Evolutionary conservation across 495 filamentous ascomycete genomes (phyloP).

Genomic region (Xanthoparmelia taractica): DNA sequence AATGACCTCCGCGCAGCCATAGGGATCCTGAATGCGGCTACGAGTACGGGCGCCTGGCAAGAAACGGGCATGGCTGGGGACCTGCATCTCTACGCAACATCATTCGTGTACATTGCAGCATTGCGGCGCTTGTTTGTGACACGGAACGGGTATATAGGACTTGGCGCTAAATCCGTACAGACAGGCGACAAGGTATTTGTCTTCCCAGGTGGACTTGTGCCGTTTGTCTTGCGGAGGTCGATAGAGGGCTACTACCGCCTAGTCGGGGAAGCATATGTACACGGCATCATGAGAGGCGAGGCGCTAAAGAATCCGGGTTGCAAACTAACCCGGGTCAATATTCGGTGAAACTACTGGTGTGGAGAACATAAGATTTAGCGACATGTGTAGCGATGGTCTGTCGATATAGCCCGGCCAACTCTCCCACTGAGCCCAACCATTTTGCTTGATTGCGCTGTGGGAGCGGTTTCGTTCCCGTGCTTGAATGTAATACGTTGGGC

Average conservation of each 20-base stretch:
- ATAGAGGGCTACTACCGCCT: conserved; percentile 4
- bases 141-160: neutral
- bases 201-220: conserved; percentile 1
- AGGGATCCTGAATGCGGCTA: neutral
- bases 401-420: too few species aligned
- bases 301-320: neutral
- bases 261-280: conserved; percentile 23
- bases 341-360: too few species aligned
- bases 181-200: neutral
- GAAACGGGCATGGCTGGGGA: neutral
- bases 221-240: conserved; percentile 14
- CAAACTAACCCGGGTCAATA: too few species aligned
- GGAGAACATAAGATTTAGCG: too few species aligned
- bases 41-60: neutral
- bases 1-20: neutral
- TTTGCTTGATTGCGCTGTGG: too few species aligned
- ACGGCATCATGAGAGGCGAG: conserved; percentile 25
- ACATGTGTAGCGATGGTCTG: too few species aligned
- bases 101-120: neutral
- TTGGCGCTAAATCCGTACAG: neutral
- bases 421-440: too few species aligned
- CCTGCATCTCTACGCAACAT: neutral
- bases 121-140: neutral
- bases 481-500: too few species aligned
- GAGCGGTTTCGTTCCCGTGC: too few species aligned